Percentiles rank a stretch among this genome's conserved stretches.
phyloP scores from a whole-genome alignment of 2,329 filamentous ascomycete species.

The Ascochyta koolunga region DNA sequence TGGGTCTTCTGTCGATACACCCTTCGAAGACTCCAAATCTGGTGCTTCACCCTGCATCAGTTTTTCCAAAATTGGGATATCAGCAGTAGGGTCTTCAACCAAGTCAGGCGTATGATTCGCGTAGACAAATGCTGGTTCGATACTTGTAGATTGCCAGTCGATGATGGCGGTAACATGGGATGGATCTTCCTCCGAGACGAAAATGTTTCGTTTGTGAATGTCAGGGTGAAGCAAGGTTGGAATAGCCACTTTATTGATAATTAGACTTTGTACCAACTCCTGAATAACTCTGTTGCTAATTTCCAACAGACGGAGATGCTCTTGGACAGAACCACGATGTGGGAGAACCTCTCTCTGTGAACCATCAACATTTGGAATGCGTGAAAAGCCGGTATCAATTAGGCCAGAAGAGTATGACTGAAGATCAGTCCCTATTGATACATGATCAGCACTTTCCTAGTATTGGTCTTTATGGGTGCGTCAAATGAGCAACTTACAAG shows the following conservation, averaged over 20 bases:
- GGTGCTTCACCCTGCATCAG: too few relatives aligned
- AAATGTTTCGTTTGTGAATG: slow-evolving; percentile 52
- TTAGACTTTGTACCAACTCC: background rate
- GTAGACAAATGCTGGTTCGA: slow-evolving; percentile 51
- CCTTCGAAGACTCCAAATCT: too few relatives aligned
- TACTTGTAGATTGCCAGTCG: slow-evolving; percentile 51
- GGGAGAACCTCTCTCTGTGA: too few relatives aligned
- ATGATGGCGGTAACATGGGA: slow-evolving; percentile 49
- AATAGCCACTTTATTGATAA: slow-evolving; percentile 34
- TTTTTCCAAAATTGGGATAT: too few relatives aligned
- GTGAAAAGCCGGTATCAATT: background rate
- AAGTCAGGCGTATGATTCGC: slow-evolving; percentile 51
- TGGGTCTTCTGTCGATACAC: slow-evolving; percentile 13
- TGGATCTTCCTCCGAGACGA: slow-evolving; percentile 49
- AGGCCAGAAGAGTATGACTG: background rate
- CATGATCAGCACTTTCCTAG: too few relatives aligned
- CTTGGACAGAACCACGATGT: background rate
- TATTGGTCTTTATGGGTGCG: too few relatives aligned
- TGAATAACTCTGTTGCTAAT: background rate
- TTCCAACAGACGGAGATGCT: background rate
- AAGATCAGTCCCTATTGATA: background rate
- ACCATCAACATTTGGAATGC: background rate
- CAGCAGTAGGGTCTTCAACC: slow-evolving; percentile 27
- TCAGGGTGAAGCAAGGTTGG: slow-evolving; percentile 50
- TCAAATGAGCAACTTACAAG: slow-evolving; percentile 44